Base-by-base conservation (phyloP, 1,139 yeast genomes). In the Nakaseomyces nivariensis region DNA sequence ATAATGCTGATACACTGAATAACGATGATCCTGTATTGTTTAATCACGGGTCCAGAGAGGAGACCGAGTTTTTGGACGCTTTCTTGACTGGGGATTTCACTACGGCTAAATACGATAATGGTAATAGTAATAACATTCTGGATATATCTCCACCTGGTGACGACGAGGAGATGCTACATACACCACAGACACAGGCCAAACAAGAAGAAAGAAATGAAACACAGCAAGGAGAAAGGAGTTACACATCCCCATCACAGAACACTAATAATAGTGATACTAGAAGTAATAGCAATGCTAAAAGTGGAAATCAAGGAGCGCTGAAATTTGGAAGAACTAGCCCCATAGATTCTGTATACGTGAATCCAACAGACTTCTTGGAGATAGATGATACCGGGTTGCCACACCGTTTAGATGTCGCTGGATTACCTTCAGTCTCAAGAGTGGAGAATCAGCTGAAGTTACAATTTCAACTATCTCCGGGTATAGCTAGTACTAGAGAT, bases 391-490 rank as follows among this genome's bases (percentile, higher is more conserved):
- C 68, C 10, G 61, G 66, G 10, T 70, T 84, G 52, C 88, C 88
- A 4, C 85, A 79, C 66, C 70, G 74, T 49, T 61, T 90, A 52
- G 68, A 70, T 32, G 70, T 89, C 1, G 69, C 74, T 10, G 84
- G 81, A 50, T 70, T 90, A 47, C 97, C 97, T 1, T 68, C 76
- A 9, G 81, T 81, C 58, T 87, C 96, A 8, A 77, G 98, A 56
- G 97, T 92, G 5, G 98, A 92, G 68, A 92, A 97, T 24, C 97
- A 92, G 69, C 87, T 90, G 63, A 90, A 88, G 65, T 72, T 92
- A 51, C 75, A 78, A 48, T 69, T 92, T 32, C 67, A 77, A 6
- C 71, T 88, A 46, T 74, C 79, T 34, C 96, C 95, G 2, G 77
- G 87, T 9, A 13, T 38, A 1, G 31, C 27, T 11, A 26, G 9